These are phyloP conservation scores for Scutellaria barbata DNA, from an alignment of 257 asterid species.

Conservation along the genomic window DNA sequence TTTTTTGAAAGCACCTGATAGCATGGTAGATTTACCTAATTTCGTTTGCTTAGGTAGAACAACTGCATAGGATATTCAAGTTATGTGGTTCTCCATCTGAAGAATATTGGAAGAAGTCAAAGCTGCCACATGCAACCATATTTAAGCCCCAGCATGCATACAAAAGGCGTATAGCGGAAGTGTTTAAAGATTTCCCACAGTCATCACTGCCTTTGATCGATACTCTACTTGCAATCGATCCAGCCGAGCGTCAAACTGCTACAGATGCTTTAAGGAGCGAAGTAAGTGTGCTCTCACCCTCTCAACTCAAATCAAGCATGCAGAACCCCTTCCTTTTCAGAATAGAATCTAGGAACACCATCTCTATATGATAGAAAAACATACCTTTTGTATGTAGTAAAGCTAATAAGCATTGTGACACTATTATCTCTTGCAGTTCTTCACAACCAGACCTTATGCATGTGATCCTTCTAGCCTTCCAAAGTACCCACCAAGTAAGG, in stretches of 20 bases:
- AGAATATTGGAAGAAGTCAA: constrained; percentile 60
- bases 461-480: constrained; percentile 69
- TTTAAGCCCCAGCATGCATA: constrained; percentile 60
- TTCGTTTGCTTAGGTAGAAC: constrained; percentile 55
- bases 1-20: neutral
- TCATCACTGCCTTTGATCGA: constrained; percentile 49
- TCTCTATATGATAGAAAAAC: neutral
- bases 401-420: neutral
- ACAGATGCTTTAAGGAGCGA: constrained; percentile 56
- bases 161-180: constrained; percentile 49
- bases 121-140: constrained; percentile 51
- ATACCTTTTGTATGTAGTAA: neutral
- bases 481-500: constrained; percentile 63
- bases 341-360: neutral
- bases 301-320: neutral
- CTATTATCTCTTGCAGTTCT: constrained; percentile 45
- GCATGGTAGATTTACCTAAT: constrained; percentile 19
- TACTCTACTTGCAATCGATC: constrained; percentile 58
- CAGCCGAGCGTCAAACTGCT: constrained; percentile 58
- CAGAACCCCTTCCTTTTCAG: neutral
- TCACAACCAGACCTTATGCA: constrained; percentile 56
- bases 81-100: constrained; percentile 74
- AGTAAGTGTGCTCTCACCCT: constrained; percentile 36
- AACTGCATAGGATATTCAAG: constrained; percentile 64
- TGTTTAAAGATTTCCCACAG: constrained; percentile 52